Percentiles rank a stretch among this genome's conserved stretches.
Conservation (phyloP, 1,284 basidiomycete genomes). For the Amylostereum areolatum region DNA sequence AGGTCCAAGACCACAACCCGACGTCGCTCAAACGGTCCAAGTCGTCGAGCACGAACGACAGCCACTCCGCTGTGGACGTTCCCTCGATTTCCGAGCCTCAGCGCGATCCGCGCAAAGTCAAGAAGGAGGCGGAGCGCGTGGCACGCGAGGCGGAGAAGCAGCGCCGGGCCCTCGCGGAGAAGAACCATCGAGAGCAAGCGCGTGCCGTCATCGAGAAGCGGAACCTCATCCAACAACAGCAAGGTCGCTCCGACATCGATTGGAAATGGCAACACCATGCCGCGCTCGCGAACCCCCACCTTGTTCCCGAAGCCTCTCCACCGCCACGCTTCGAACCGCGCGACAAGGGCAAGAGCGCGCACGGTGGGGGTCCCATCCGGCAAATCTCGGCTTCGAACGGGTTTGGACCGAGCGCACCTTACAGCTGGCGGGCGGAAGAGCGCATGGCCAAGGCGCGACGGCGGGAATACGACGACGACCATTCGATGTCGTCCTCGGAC, state of each 20-base stretch:
- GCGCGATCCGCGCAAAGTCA: constrained; percentile 77
- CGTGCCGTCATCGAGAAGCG: constrained; percentile 95
- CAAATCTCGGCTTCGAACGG: constrained; percentile 32
- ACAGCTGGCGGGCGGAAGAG: constrained; percentile 53
- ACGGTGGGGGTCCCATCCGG: constrained; percentile 58
- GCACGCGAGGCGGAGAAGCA: constrained; percentile 86
- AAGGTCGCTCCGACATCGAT: constrained; percentile 47
- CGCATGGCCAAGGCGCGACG: constrained; percentile 74
- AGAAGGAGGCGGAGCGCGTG: constrained; percentile 85
- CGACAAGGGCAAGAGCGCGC: constrained; percentile 34
- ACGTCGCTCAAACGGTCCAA: constrained; percentile 82
- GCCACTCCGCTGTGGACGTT: constrained; percentile 52
- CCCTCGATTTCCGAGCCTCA: constrained; percentile 33
- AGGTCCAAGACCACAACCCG: constrained; percentile 48
- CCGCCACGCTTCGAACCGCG: constrained; percentile 29
- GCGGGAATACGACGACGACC: constrained; percentile 82
- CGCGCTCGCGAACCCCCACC: constrained; percentile 29
- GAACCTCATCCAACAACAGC: constrained; percentile 59
- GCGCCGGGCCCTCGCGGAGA: constrained; percentile 73
- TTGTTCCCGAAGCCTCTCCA: not conserved
- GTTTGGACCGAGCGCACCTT: constrained; percentile 15
- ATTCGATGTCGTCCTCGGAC: constrained; percentile 85
- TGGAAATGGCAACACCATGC: constrained; percentile 42
- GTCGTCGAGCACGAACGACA: constrained; percentile 67
- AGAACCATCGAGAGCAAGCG: constrained; percentile 78